These are phyloP conservation scores for Exophiala spinifera DNA, from an alignment of 2,329 filamentous ascomycete species.

Conservation along the genomic window DNA sequence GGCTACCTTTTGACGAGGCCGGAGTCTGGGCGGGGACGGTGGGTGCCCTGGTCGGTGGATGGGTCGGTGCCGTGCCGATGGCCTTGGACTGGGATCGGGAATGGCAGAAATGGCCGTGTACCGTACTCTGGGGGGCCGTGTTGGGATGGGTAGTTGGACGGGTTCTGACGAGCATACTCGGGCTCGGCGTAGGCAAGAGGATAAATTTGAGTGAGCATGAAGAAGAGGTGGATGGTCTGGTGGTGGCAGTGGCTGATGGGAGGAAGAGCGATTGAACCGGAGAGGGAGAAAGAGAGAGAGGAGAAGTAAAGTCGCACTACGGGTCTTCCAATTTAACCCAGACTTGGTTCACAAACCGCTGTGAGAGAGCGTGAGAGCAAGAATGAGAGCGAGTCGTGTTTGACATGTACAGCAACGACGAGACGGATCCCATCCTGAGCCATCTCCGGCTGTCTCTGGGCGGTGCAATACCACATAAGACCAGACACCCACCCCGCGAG, in stretches of 20 bases:
- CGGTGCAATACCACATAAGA: too few relatives aligned
- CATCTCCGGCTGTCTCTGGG: too few relatives aligned
- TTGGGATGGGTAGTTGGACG: slow-evolving; percentile 68
- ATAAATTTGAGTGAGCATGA: slow-evolving; percentile 29
- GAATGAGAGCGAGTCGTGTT: too few relatives aligned
- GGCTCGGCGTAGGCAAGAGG: slow-evolving; percentile 25
- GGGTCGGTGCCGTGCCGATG: slow-evolving; percentile 92
- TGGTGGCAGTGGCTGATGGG: not conserved
- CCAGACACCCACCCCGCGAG: too few relatives aligned
- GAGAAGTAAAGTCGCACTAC: too few relatives aligned
- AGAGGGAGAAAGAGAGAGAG: too few relatives aligned
- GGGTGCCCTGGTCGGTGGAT: slow-evolving; percentile 78
- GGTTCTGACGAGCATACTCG: slow-evolving; percentile 16
- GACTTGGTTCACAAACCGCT: too few relatives aligned
- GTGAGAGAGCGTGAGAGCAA: too few relatives aligned
- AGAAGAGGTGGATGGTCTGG: slow-evolving; percentile 1
- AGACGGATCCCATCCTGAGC: too few relatives aligned
- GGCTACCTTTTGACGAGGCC: slow-evolving; percentile 70
- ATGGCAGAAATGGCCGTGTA: slow-evolving; percentile 98
- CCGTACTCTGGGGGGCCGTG: slow-evolving; percentile 80
- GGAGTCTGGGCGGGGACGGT: slow-evolving; percentile 73
- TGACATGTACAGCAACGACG: too few relatives aligned
- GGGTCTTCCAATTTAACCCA: too few relatives aligned
- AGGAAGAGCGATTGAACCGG: slow-evolving; percentile 1
- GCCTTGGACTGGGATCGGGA: slow-evolving; percentile 98